phyloP scores from a whole-genome alignment of 345 rosid species.

The Moringa oleifera region DNA sequence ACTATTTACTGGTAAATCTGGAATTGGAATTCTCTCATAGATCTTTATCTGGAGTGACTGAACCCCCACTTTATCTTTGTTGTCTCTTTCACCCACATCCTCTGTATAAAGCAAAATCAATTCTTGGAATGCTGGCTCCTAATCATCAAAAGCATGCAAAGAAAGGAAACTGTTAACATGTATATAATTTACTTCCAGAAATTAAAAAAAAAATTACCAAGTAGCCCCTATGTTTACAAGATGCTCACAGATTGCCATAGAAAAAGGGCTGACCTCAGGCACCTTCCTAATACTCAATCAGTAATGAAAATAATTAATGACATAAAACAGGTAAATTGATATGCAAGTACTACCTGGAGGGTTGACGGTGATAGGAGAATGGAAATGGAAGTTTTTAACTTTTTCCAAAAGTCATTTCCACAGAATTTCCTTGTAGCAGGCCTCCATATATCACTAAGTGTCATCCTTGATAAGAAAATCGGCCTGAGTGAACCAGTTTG shows the following conservation, averaged over 20 bases:
- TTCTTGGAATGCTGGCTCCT: slow-evolving; percentile 97
- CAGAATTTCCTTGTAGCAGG: slow-evolving; percentile 68
- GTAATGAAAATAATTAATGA: slow-evolving; percentile 3
- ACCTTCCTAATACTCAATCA: slow-evolving; percentile 5
- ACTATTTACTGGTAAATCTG: slow-evolving; percentile 82
- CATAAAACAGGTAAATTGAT: slow-evolving; percentile 10
- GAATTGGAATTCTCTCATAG: slow-evolving; percentile 84
- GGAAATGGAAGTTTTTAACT: slow-evolving; percentile 69
- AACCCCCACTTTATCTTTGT: slow-evolving; percentile 35
- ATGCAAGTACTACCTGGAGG: slow-evolving; percentile 58
- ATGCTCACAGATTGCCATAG: not conserved
- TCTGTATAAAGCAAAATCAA: slow-evolving; percentile 71
- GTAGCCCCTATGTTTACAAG: not conserved
- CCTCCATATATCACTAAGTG: slow-evolving; percentile 88
- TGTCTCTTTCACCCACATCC: slow-evolving; percentile 37
- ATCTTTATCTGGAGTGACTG: slow-evolving; percentile 75
- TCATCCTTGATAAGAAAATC: slow-evolving; percentile 78
- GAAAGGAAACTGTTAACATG: slow-evolving; percentile 13
- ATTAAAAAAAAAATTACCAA: slow-evolving; percentile 5
- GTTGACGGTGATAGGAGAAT: slow-evolving; percentile 77
- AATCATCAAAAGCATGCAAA: slow-evolving; percentile 23
- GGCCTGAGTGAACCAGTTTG: slow-evolving; percentile 50
- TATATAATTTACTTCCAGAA: slow-evolving; percentile 1
- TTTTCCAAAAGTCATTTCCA: slow-evolving; percentile 72
- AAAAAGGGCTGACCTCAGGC: slow-evolving; percentile 7